These are phyloP conservation scores for Borealophlyctis nickersoniae DNA, from an alignment of 192 early-diverging fungal species.

Conservation along the genomic window DNA sequence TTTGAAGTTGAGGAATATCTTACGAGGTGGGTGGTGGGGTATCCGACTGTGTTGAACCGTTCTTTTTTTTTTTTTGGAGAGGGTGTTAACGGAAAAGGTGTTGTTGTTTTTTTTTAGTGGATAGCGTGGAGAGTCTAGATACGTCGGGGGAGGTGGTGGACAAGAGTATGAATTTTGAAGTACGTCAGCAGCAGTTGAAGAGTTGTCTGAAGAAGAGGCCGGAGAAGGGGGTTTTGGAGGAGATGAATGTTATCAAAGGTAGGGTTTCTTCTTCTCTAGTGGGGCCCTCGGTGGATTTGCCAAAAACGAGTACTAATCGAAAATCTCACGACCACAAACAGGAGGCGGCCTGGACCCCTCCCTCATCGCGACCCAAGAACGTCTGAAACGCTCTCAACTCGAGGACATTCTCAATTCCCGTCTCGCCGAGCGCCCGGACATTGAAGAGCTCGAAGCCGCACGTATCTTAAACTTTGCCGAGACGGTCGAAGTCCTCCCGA, in stretches of 20 bases:
- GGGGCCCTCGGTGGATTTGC: too few species aligned
- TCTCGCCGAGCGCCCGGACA: constrained; percentile 45
- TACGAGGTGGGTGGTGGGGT: too few species aligned
- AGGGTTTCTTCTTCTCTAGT: too few species aligned
- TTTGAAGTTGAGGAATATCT: constrained; percentile 53
- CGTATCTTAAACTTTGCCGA: constrained; percentile 45
- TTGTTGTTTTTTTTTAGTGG: background rate
- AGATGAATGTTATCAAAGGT: constrained; percentile 52
- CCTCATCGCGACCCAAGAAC: constrained; percentile 42
- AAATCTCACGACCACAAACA: constrained; percentile 14
- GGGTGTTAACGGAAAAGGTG: too few species aligned
- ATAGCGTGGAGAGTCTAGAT: background rate
- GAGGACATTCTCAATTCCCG: constrained; percentile 44
- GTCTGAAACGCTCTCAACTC: constrained; percentile 40
- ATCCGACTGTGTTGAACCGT: too few species aligned
- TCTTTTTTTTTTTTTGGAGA: too few species aligned
- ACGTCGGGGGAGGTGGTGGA: constrained; percentile 11
- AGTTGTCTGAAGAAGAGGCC: constrained; percentile 52
- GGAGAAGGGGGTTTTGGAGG: constrained; percentile 45
- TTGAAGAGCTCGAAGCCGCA: constrained; percentile 38
- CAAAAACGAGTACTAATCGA: too few species aligned
- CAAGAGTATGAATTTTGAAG: constrained; percentile 31
- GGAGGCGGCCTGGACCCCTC: constrained; percentile 34
- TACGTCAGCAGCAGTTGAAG: constrained; percentile 32
- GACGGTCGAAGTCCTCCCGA: constrained; percentile 58